phyloP scores from a whole-genome alignment of 1,284 basidiomycete genomes.

The Boletus mariae region DNA sequence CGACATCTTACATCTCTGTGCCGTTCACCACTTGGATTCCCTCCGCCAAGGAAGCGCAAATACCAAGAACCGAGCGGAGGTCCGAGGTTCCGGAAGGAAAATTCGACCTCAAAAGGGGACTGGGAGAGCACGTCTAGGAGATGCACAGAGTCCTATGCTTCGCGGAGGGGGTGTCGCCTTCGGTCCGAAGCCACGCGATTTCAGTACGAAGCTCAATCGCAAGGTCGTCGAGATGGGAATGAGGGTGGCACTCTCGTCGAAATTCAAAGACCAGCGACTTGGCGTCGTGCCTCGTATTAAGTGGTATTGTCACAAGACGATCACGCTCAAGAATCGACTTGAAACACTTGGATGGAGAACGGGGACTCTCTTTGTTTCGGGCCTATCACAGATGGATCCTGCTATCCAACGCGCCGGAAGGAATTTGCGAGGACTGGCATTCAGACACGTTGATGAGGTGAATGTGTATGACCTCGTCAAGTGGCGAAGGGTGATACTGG shows the following conservation, averaged over 20 bases:
- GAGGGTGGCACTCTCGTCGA: slow-evolving; percentile 81
- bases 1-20: slow-evolving; percentile 92
- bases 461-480: slow-evolving; percentile 76
- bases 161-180: slow-evolving; percentile 91
- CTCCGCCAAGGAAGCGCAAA: slow-evolving; percentile 87
- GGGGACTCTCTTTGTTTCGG: slow-evolving; percentile 69
- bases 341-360: slow-evolving; percentile 58
- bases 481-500: slow-evolving; percentile 70
- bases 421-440: slow-evolving; percentile 64
- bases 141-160: slow-evolving; percentile 84
- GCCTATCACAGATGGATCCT: slow-evolving; percentile 51
- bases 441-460: slow-evolving; percentile 61
- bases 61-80: slow-evolving; percentile 90
- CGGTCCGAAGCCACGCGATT: slow-evolving; percentile 88
- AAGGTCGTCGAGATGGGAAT: slow-evolving; percentile 94
- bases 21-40: slow-evolving; percentile 85
- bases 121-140: slow-evolving; percentile 87
- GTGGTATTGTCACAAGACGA: slow-evolving; percentile 71
- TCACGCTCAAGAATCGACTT: slow-evolving; percentile 55
- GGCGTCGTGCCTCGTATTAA: slow-evolving; percentile 71
- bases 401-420: slow-evolving; percentile 54
- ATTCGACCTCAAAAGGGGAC: slow-evolving; percentile 90
- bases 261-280: slow-evolving; percentile 71
- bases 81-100: slow-evolving; percentile 85
- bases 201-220: slow-evolving; percentile 84